phyloP scores from a whole-genome alignment of 2,329 filamentous ascomycete genomes.

The Aaosphaeria arxii region DNA sequence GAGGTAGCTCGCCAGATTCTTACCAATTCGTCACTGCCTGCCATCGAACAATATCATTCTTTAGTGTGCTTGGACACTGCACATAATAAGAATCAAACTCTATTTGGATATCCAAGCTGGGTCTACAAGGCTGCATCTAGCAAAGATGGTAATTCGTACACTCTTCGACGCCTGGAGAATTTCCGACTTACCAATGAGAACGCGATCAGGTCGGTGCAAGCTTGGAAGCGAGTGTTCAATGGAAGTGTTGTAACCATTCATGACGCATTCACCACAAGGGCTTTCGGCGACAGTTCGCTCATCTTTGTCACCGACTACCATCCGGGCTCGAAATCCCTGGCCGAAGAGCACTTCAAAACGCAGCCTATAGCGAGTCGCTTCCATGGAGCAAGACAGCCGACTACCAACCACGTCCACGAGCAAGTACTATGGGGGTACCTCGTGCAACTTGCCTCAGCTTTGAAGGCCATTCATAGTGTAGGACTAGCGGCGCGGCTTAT shows the following conservation, averaged over 20 bases:
- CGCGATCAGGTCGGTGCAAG: conserved; percentile 79
- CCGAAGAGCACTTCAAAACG: conserved; percentile 69
- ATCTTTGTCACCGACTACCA: conserved; percentile 94
- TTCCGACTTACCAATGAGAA: conserved; percentile 87
- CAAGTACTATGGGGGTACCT: conserved; percentile 86
- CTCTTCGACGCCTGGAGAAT: conserved; percentile 80
- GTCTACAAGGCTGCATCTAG: conserved; percentile 90
- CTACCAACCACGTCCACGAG: conserved; percentile 54
- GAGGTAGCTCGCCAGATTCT: conserved; percentile 83
- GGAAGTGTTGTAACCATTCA: conserved; percentile 81
- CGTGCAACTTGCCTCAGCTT: conserved; percentile 82
- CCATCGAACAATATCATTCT: conserved; percentile 85
- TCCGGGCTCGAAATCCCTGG: conserved; percentile 83
- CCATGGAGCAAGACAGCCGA: conserved; percentile 30
- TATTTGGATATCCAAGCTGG: conserved; percentile 89
- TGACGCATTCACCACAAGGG: conserved; percentile 89
- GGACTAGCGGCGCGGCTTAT: conserved; percentile 84
- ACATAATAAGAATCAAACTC: conserved; percentile 71
- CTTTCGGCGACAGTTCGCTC: conserved; percentile 91
- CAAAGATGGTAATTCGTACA: conserved; percentile 87
- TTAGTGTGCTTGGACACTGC: conserved; percentile 84
- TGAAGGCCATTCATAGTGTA: conserved; percentile 79
- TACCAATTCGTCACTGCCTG: conserved; percentile 72
- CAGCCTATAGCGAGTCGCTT: conserved; percentile 30
- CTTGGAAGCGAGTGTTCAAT: conserved; percentile 83